phyloP scores from a whole-genome alignment of 2,329 filamentous ascomycete species.

The Domatiomyces catenatus region DNA sequence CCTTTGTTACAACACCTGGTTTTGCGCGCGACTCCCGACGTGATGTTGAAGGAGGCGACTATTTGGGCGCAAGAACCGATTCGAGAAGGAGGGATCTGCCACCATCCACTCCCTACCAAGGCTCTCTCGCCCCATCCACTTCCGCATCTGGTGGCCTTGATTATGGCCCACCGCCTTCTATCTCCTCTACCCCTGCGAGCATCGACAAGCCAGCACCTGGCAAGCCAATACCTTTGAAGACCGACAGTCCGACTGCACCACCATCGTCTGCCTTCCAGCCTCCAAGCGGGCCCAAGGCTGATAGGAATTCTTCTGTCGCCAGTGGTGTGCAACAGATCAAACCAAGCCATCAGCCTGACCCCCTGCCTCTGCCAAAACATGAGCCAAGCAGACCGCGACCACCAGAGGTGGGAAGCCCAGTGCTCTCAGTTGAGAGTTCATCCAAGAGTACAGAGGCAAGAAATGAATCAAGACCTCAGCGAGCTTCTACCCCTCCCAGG shows the following conservation, averaged over 20 bases:
- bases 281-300: conserved; percentile 31
- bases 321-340: conserved; percentile 5
- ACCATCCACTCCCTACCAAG: background rate
- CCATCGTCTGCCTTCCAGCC: conserved; percentile 20
- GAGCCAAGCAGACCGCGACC: conserved; percentile 2
- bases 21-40: conserved; percentile 10
- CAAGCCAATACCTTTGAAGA: conserved; percentile 5
- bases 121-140: conserved; percentile 5
- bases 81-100: background rate
- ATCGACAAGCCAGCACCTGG: conserved; percentile 6
- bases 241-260: conserved; percentile 1
- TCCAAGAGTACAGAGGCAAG: conserved; percentile 8
- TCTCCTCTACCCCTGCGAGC: conserved; percentile 9
- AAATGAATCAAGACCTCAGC: conserved; percentile 6
- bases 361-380: conserved; percentile 5
- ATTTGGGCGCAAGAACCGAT: conserved; percentile 8
- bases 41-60: conserved; percentile 14
- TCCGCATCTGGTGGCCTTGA: conserved; percentile 12
- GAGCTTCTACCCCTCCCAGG: conserved; percentile 6
- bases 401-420: background rate
- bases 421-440: conserved; percentile 3
- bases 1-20: conserved; percentile 6
- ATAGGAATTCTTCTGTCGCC: conserved; percentile 18
- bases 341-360: conserved; percentile 5
- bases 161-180: conserved; percentile 16